phyloP scores from a whole-genome alignment of 139 green algal genomes.

The Ettlia oleoabundans region DNA sequence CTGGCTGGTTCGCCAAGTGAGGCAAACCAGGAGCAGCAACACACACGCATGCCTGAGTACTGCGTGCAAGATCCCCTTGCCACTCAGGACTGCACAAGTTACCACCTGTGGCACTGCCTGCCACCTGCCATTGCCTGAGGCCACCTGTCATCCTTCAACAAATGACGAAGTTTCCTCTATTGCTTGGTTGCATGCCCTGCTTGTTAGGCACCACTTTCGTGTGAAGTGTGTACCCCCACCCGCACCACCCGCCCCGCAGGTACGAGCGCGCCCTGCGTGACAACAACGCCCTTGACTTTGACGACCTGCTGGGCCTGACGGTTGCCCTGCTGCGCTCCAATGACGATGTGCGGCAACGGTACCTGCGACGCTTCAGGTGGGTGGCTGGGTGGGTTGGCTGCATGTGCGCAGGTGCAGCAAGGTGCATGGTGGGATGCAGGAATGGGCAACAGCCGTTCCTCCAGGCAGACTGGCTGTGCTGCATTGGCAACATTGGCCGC shows the following conservation, averaged over 20 bases:
- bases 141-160: background rate
- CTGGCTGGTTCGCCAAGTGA: constrained; percentile 16
- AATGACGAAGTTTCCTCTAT: no score
- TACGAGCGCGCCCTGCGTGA: background rate
- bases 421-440: background rate
- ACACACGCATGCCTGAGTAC: no score
- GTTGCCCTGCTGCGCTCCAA: constrained; percentile 38
- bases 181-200: no score
- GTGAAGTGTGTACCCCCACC: background rate
- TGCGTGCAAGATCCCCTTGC: no score
- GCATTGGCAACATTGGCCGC: no score
- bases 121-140: background rate
- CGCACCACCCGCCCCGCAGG: background rate
- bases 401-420: background rate
- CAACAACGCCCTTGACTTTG: constrained; percentile 48
- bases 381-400: background rate
- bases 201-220: no score
- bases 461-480: no score
- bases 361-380: constrained; percentile 19
- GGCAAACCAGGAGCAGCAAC: no score
- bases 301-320: constrained; percentile 53
- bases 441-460: no score
- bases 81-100: no score
- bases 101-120: no score
- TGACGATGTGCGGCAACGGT: background rate